Evolutionary conservation across 2,329 filamentous ascomycete genomes (phyloP).

Genomic region (Zymoseptoria crescenta): DNA sequence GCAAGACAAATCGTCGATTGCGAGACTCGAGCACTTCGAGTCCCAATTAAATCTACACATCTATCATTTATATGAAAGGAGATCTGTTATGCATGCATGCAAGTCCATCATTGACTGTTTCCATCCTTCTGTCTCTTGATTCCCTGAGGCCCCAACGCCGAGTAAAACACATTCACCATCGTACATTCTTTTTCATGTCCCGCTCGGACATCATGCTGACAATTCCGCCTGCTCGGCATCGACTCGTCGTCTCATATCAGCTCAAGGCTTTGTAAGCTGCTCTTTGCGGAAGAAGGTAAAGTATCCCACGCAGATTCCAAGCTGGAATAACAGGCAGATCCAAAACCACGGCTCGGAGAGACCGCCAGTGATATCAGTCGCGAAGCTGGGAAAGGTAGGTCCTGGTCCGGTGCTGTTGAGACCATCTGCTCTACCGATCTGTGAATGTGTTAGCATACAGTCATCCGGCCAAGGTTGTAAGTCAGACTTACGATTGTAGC

Average conservation of each 20-base stretch:
- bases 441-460: background rate
- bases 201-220: background rate
- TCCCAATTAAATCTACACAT: constrained; percentile 2
- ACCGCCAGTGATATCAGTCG: constrained; percentile 39
- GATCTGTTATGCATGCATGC: background rate
- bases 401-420: constrained; percentile 56
- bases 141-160: background rate
- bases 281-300: constrained; percentile 52
- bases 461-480: background rate
- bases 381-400: constrained; percentile 55
- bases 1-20: constrained; percentile 3
- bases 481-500: constrained; percentile 44
- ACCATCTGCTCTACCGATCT: constrained; percentile 49
- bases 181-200: background rate
- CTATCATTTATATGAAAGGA: background rate
- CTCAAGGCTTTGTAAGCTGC: constrained; percentile 47
- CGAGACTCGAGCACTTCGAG: constrained; percentile 18
- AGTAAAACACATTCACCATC: constrained; percentile 1
- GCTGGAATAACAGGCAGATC: constrained; percentile 51
- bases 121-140: constrained; percentile 1
- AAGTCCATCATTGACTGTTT: background rate
- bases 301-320: constrained; percentile 51
- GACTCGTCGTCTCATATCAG: constrained; percentile 1
- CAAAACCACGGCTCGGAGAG: constrained; percentile 52
- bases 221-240: background rate